A percentile compares a stretch with the other conserved stretches of the same genome.
phyloP scores from a whole-genome alignment of 495 filamentous ascomycete genomes.

The Corynascus novoguineensis region DNA sequence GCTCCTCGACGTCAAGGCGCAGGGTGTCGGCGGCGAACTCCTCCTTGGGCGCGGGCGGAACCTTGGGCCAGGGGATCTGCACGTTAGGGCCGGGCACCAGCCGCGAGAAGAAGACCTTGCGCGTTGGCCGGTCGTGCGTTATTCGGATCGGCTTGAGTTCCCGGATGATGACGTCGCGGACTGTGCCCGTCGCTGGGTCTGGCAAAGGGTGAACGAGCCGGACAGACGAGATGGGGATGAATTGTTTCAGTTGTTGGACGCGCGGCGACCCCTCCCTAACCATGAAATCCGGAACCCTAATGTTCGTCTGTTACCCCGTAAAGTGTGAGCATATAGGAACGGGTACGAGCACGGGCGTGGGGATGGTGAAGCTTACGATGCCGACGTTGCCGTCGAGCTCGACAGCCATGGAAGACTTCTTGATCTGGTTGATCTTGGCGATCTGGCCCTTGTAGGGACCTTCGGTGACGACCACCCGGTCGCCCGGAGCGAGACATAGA shows the following conservation, averaged over 20 bases:
- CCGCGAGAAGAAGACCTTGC: slow-evolving; percentile 42
- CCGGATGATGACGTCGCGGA: slow-evolving; percentile 68
- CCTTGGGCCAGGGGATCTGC: slow-evolving; percentile 68
- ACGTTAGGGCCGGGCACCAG: slow-evolving; percentile 56
- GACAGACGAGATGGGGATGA: slow-evolving; percentile 61
- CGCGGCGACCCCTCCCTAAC: slow-evolving; percentile 36
- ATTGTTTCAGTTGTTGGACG: slow-evolving; percentile 42
- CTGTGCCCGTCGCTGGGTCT: slow-evolving; percentile 56
- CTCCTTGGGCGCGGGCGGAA: slow-evolving; percentile 39
- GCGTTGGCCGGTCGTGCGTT: slow-evolving; percentile 41
- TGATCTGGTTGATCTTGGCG: slow-evolving; percentile 56
- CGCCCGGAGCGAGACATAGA: slow-evolving; percentile 60
- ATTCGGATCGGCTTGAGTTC: slow-evolving; percentile 50
- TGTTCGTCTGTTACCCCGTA: slow-evolving; percentile 46
- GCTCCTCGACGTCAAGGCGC: slow-evolving; percentile 66
- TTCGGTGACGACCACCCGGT: slow-evolving; percentile 72
- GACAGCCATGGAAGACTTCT: slow-evolving; percentile 52
- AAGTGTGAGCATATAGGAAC: slow-evolving; percentile 13
- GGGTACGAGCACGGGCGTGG: background rate
- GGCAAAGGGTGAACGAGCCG: slow-evolving; percentile 72
- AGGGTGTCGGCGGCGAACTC: slow-evolving; percentile 64
- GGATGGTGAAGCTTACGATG: slow-evolving; percentile 47
- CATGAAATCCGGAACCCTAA: slow-evolving; percentile 52
- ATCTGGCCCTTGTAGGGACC: slow-evolving; percentile 80
- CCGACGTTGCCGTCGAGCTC: slow-evolving; percentile 56